Evolutionary conservation across 768 basidiomycete species (phyloP), one percentile per base, ranked within the genome.

Genomic region (Lactarius evosmus): DNA sequence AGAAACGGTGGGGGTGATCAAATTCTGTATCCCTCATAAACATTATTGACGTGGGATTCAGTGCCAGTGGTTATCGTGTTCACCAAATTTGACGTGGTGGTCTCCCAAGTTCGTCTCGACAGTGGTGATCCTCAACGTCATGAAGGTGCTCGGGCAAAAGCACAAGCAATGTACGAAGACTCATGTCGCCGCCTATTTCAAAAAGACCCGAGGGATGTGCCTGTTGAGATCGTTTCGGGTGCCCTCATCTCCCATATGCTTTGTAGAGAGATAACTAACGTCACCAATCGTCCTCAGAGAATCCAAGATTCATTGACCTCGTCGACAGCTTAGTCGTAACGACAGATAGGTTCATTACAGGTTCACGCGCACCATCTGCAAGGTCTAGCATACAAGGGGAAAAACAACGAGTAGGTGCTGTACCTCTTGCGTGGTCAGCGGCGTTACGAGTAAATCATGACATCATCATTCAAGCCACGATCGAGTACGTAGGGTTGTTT

Each of bases 211-310:
- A 52, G 38, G 40, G 51, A 63, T 22, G 40, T 63, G 1, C 51
- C 62, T 19, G 56, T n/a, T 0, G 62, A 63, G 22, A 36, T 29
- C 16, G 40, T 63, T 58, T 63, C 62, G 0, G 33, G 62, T 63
- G n/a, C n/a, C n/a, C n/a, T 9, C 7, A 16, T 25, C 16, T 58
- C 22, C 2, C 32, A 12, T 29, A 25, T 14, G 22, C 38, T 11
- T 36, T 27, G 5, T n/a, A 5, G 9, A 34, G 22, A 14, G 40
- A 14, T 4, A 5, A 25, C 22, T 36, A 19, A 63, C 27, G 17
- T 8, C 16, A 19, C 41, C 36, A 5, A 19, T 7, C 17, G 4
- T 46, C 46, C 38, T 16, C 56, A 63, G 62, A 32, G 38, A 29
- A 19, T 2, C 5, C 32, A 16, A 41, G 3, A 34, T 57, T 29